Evolutionary conservation across 179 eudicot genomes (phyloP).

Genomic region (Corrigiola litoralis): DNA sequence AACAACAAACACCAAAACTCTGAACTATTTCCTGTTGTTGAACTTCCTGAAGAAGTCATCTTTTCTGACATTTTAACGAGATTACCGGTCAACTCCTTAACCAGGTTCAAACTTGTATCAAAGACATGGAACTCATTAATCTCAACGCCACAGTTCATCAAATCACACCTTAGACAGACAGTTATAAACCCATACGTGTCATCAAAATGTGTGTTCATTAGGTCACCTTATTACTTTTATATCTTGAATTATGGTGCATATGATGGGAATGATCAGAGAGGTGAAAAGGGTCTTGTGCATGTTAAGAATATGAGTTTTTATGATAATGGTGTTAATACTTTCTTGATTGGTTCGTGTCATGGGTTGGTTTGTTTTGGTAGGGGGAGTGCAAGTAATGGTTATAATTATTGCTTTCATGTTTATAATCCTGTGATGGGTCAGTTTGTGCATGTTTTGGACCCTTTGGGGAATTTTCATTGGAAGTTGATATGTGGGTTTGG

Average conservation of each 20-base stretch:
- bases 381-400: not conserved
- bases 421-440: constrained; percentile 23
- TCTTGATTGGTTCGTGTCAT: constrained; percentile 31
- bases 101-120: constrained; percentile 24
- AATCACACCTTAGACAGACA: constrained; percentile 16
- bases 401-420: constrained; percentile 19
- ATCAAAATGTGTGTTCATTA: constrained; percentile 22
- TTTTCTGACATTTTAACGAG: constrained; percentile 30
- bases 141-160: constrained; percentile 20
- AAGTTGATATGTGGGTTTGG: constrained; percentile 29
- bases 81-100: constrained; percentile 21
- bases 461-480: constrained; percentile 28
- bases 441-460: constrained; percentile 13
- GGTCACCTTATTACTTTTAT: constrained; percentile 24
- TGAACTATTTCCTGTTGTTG: not conserved
- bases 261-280: constrained; percentile 16
- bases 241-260: constrained; percentile 31
- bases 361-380: constrained; percentile 33
- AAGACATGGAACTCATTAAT: constrained; percentile 19
- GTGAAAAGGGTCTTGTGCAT: constrained; percentile 19
- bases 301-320: constrained; percentile 15
- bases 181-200: constrained; percentile 25
- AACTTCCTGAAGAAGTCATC: constrained; percentile 28
- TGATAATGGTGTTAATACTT: constrained; percentile 35
- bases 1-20: not conserved